These are phyloP conservation scores for Corynascus novoguineensis DNA, from an alignment of 495 filamentous ascomycete species.

Conservation along the genomic window DNA sequence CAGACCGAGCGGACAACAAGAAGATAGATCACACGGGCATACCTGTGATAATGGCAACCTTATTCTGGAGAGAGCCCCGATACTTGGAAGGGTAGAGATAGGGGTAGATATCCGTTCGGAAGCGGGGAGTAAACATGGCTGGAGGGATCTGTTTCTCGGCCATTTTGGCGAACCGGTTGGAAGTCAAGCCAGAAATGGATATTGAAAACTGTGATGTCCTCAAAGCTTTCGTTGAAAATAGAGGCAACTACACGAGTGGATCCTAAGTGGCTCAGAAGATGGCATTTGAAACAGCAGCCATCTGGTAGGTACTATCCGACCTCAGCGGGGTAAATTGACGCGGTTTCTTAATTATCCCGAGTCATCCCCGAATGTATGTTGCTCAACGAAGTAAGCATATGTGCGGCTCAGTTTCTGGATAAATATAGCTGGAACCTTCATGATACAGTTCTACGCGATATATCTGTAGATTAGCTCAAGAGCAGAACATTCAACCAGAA, in stretches of 20 bases:
- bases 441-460: too few relatives aligned
- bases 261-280: too few relatives aligned
- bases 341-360: too few relatives aligned
- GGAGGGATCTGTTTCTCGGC: not conserved
- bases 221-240: too few relatives aligned
- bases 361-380: not conserved
- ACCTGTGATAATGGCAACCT: slow-evolving; percentile 32
- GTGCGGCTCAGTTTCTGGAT: not conserved
- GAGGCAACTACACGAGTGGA: too few relatives aligned
- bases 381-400: not conserved
- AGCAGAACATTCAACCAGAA: too few relatives aligned
- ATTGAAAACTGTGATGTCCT: too few relatives aligned
- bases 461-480: too few relatives aligned
- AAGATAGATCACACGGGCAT: not conserved
- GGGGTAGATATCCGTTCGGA: slow-evolving; percentile 32
- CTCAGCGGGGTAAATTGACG: slow-evolving; percentile 4
- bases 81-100: slow-evolving; percentile 31
- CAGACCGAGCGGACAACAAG: not conserved
- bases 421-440: slow-evolving; percentile 7
- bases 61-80: slow-evolving; percentile 24
- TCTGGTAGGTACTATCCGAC: too few relatives aligned
- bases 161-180: slow-evolving; percentile 8
- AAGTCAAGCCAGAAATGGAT: not conserved
- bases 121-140: slow-evolving; percentile 26
- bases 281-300: too few relatives aligned